Base-by-base conservation (phyloP, 2,329 filamentous ascomycete species). In the Blumeriella jaapii region DNA sequence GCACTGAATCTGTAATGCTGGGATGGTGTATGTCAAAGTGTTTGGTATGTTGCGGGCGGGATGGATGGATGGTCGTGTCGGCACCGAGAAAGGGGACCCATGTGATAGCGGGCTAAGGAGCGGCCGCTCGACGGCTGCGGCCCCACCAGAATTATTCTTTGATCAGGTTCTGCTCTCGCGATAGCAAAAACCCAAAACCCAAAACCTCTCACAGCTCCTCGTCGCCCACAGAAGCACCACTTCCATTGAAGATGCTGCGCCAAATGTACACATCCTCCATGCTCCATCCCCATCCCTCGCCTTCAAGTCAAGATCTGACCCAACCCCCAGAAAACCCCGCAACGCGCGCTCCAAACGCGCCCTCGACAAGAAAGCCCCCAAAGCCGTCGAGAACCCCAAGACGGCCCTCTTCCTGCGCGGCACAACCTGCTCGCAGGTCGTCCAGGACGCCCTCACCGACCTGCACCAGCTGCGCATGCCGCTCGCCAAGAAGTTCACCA, bases 341-440 rank as follows among this genome's bases (percentile, higher is more conserved):
- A 83, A 78, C 62, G 86, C 89, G 51, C 86, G 91, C 67, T 91
- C 86, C 39, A 94, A 94, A 70, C 81, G 91, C 52, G 87, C 84
- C 46, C 78, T 96, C 56, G 91, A 93, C 59, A 89, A 93, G 63
- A 82, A 83, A 55, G 87, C 84, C 55, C 84, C 91, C 39, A 93
- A 95, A 61, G 67, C 76, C 49, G 65, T 82, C 60, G 91, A 98
- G 64, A 91, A 93, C 61, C 76, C 86, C 42, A 95, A 94, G 63
- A 82, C 73, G 19, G 82, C 83, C 41, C 78, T 98, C 49, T 82
- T 98, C 59, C 75, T 98, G 45, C 81, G 85, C 45, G 89, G 87
- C 53, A 85, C 82, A 33, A 81, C 76, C 58, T 89, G 83, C 58
- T 89, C 83, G 29, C 78, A 89, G 52, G 65, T 91, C 31, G 68